Evolutionary conservation across 345 rosid genomes (phyloP).

Genomic region (Brassica nigra): DNA sequence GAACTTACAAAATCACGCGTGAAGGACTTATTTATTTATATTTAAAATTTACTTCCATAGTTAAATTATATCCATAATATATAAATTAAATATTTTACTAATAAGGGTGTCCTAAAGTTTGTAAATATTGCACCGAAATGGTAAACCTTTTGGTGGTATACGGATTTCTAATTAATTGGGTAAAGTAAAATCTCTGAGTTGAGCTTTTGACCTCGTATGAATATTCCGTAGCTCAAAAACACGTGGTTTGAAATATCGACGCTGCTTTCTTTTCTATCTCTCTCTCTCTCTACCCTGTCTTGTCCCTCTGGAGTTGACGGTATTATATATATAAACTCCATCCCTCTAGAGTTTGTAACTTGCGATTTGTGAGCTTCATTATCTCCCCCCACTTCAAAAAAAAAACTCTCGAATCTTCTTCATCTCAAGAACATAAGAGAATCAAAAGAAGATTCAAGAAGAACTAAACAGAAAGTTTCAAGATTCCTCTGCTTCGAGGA

Average conservation of each 20-base stretch:
- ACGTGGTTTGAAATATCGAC: slow-evolving; percentile 45
- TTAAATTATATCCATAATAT: too few relatives aligned
- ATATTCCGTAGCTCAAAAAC: neutral
- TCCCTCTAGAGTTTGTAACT: slow-evolving; percentile 33
- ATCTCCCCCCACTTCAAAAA: neutral
- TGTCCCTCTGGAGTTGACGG: slow-evolving; percentile 26
- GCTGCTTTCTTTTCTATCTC: neutral
- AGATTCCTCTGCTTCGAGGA: slow-evolving; percentile 24
- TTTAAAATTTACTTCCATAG: too few relatives aligned
- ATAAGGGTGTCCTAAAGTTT: neutral
- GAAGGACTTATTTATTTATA: too few relatives aligned
- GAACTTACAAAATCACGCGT: too few relatives aligned
- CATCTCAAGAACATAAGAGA: neutral
- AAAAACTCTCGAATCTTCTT: neutral
- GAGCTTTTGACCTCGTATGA: neutral
- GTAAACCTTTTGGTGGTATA: neutral
- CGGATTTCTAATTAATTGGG: neutral
- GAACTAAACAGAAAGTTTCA: neutral
- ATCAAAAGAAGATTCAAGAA: slow-evolving; percentile 24
- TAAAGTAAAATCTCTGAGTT: slow-evolving; percentile 26
- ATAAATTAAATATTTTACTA: too few relatives aligned
- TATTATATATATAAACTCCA: slow-evolving; percentile 34
- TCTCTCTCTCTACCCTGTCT: slow-evolving; percentile 25
- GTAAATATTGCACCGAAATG: neutral
- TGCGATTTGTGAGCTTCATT: slow-evolving; percentile 22